Base-by-base conservation (phyloP, 768 basidiomycete genomes). In the Atractiella rhizophila region DNA sequence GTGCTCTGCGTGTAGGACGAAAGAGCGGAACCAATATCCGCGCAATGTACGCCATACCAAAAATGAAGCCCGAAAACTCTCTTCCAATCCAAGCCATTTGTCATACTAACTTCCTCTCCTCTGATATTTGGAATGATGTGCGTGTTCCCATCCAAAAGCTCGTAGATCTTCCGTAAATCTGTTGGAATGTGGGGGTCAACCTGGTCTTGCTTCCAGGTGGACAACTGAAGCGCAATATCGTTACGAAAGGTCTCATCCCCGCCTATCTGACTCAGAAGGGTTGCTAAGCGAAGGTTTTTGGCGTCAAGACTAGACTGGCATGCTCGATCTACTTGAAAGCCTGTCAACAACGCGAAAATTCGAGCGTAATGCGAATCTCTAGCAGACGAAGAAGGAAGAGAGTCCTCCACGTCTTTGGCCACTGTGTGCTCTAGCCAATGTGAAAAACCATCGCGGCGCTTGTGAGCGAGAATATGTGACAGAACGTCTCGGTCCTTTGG, bases 41-140 rank as follows among this genome's bases (percentile, higher is more conserved):
- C 20, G 5, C 12, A 5, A 9, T 21, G 28, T 5, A 27, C 25
- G 18, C 71, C 72, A 56, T 74, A 94, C 91, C 91, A 98, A 25
- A 96, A 61, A 46, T 74, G 74, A 32, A 94, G 60, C 2, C 81
- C 91, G 54, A 96, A 79, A 1, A 74, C 74, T 16, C 83, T 71
- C 57, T 83, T 86, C 91, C 91, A 98, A 55, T 91, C 86, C 39
- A 94, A 59, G 0, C 70, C 76, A 39, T 72, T 62, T 15, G 71
- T 64, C 4, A 91, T 63, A 41, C 69, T 62, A 21, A 80, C 54
- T 41, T 74, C 71, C 8, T 51, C 37, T 3, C 68, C 67, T 45
- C 60, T 64, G 37, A 64, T 66, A 24, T 56, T 71, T 32, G 68
- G 64, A 9, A 74, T 63, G 5, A 70, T 57, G 45, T 69, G 66